Evolutionary conservation across 768 basidiomycete genomes (phyloP).

Genomic region (Candolleomyces eurysporus): DNA sequence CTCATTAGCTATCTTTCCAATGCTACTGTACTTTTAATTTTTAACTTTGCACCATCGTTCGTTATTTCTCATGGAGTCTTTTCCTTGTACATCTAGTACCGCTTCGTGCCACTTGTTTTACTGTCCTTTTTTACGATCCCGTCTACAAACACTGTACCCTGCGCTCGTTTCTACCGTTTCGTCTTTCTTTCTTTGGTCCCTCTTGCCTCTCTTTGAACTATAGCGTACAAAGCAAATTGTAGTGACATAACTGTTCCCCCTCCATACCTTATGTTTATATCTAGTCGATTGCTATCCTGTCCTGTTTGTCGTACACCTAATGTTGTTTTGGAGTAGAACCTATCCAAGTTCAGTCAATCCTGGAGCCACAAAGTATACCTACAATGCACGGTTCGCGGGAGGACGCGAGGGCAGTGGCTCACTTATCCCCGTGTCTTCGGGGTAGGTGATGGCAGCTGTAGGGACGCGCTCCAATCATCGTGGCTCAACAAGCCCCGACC

Average conservation of each 20-base stretch:
- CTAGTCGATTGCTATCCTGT: not conserved
- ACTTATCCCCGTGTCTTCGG: no score
- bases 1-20: not conserved
- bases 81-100: not conserved
- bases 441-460: no score
- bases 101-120: not conserved
- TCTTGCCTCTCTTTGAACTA: not conserved
- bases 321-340: not conserved
- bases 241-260: not conserved
- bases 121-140: not conserved
- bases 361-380: no score
- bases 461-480: no score
- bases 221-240: conserved; percentile 13
- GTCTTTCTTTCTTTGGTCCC: not conserved
- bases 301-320: not conserved
- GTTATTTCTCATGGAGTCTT: not conserved
- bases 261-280: conserved; percentile 4
- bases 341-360: not conserved
- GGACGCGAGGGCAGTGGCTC: no score
- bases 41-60: not conserved
- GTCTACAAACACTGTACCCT: not conserved
- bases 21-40: not conserved
- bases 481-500: no score
- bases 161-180: not conserved
- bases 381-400: no score